These are phyloP conservation scores for Rhodosporidiobolus odoratus DNA, from an alignment of 768 basidiomycete species.

Conservation along the genomic window DNA sequence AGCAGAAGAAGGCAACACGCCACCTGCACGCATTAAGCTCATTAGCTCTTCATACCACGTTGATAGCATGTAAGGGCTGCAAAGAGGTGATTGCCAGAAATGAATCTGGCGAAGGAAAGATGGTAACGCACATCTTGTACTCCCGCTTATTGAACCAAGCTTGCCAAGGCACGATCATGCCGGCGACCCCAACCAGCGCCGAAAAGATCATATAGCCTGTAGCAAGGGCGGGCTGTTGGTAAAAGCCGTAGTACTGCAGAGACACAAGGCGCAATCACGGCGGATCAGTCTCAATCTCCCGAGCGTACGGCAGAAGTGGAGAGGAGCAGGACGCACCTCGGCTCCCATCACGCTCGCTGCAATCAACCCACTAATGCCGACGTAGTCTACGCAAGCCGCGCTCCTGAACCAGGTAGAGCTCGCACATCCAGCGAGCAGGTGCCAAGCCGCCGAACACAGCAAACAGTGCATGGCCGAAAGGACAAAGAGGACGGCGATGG, in stretches of 20 bases:
- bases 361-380: constrained; percentile 41
- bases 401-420: constrained; percentile 38
- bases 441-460: constrained; percentile 43
- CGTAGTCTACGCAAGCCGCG: constrained; percentile 44
- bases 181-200: constrained; percentile 28
- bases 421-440: constrained; percentile 43
- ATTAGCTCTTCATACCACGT: too few relatives aligned
- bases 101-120: background rate
- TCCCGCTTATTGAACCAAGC: constrained; percentile 41
- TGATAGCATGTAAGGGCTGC: background rate
- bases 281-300: background rate
- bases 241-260: constrained; percentile 38
- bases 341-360: constrained; percentile 38
- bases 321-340: constrained; percentile 8
- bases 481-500: constrained; percentile 41
- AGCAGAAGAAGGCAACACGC: constrained; percentile 43
- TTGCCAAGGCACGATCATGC: constrained; percentile 39
- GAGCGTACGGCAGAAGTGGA: background rate
- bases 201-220: constrained; percentile 34
- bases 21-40: constrained; percentile 10
- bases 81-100: background rate
- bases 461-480: constrained; percentile 43
- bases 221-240: constrained; percentile 28
- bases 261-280: background rate
- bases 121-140: constrained; percentile 23